phyloP scores from a whole-genome alignment of 1,139 yeast species.

The Nakaseomyces nivariensis region DNA sequence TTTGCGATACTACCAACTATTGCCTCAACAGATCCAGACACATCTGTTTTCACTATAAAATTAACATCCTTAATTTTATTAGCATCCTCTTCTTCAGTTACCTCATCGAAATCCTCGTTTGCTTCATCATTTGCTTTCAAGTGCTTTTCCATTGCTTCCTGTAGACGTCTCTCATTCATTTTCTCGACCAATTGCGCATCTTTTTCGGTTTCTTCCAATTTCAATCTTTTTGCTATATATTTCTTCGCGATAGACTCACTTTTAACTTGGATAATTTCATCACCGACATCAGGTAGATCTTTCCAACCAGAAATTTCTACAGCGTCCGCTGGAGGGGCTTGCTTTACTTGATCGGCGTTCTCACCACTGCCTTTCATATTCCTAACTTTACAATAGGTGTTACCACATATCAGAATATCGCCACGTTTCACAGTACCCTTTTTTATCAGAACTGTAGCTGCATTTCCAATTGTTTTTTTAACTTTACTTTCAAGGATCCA shows the following conservation, averaged over 20 bases:
- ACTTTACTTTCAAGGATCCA: conserved; percentile 84
- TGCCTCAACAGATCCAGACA: conserved; percentile 60
- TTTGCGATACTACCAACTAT: conserved; percentile 66
- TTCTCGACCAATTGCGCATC: conserved; percentile 59
- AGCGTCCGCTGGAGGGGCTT: conserved; percentile 82
- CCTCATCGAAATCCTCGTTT: conserved; percentile 33
- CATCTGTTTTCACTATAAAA: conserved; percentile 82
- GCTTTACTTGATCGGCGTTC: conserved; percentile 44
- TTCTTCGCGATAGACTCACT: conserved; percentile 67
- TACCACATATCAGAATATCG: conserved; percentile 68
- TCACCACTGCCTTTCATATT: conserved; percentile 60
- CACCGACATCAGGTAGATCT: conserved; percentile 87
- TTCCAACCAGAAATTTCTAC: conserved; percentile 95
- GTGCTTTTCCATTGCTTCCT: conserved; percentile 21
- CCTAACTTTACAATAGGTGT: conserved; percentile 75
- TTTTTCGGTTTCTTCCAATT: conserved; percentile 46
- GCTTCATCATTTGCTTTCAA: conserved; percentile 35
- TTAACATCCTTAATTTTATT: conserved; percentile 35
- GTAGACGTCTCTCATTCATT: conserved; percentile 49
- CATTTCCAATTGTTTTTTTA: conserved; percentile 74
- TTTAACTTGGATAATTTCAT: conserved; percentile 65
- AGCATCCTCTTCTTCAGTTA: conserved; percentile 10
- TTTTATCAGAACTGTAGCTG: conserved; percentile 74
- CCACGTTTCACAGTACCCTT: conserved; percentile 73
- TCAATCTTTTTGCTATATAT: conserved; percentile 54